Evolutionary conservation across 2,329 filamentous ascomycete genomes (phyloP).

Genomic region (Colletotrichum destructivum): DNA sequence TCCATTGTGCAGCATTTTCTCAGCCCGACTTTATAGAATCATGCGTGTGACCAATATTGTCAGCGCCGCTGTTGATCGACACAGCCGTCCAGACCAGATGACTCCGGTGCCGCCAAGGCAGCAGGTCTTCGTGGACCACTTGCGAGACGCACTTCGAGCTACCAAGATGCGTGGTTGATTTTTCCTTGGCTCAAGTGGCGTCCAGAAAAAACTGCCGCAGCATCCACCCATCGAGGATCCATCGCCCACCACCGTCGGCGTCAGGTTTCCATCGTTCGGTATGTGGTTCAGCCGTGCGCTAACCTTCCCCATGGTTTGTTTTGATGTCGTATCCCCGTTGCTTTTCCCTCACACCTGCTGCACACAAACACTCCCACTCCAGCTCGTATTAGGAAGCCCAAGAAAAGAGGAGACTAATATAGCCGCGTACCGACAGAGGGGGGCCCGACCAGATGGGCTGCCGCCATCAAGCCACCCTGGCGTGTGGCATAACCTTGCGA

Average conservation of each 20-base stretch:
- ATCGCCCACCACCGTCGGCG: neutral
- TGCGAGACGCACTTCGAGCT: neutral
- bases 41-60: slow-evolving; percentile 28
- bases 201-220: neutral
- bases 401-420: slow-evolving; percentile 23
- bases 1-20: slow-evolving; percentile 25
- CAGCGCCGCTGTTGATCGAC: slow-evolving; percentile 12
- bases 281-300: slow-evolving; percentile 11
- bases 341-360: slow-evolving; percentile 23
- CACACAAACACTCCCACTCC: neutral
- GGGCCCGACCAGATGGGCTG: slow-evolving; percentile 21
- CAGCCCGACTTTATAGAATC: slow-evolving; percentile 8
- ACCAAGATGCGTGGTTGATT: neutral
- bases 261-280: slow-evolving; percentile 2
- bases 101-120: slow-evolving; percentile 7
- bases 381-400: slow-evolving; percentile 23
- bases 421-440: slow-evolving; percentile 19
- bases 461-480: slow-evolving; percentile 14
- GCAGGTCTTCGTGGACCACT: neutral
- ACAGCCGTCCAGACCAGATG: slow-evolving; percentile 1
- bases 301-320: slow-evolving; percentile 14
- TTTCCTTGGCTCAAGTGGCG: slow-evolving; percentile 17
- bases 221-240: neutral
- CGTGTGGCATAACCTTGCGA: slow-evolving; percentile 15
- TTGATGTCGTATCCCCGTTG: slow-evolving; percentile 13